Conservation (phyloP, 192 early-diverging fungal species). For the Coemansia sp. region DNA sequence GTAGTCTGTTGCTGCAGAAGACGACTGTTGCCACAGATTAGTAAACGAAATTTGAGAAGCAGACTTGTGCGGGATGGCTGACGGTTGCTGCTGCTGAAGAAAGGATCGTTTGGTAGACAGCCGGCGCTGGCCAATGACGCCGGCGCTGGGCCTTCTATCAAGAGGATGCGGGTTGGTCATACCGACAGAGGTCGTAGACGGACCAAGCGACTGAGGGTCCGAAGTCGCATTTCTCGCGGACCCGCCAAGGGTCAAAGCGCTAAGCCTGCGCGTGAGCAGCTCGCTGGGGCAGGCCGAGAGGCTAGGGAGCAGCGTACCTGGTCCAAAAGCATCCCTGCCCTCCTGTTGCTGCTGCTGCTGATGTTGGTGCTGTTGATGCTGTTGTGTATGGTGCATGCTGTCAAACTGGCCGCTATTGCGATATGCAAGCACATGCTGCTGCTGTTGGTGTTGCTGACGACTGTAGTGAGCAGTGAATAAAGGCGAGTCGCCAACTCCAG, state of each 20-base stretch:
- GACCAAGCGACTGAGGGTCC: constrained; percentile 5
- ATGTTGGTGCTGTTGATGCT: constrained; percentile 13
- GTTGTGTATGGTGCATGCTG: constrained; percentile 10
- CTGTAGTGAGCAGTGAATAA: constrained; percentile 12
- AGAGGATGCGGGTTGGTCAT: constrained; percentile 16
- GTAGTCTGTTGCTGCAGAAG: constrained; percentile 12
- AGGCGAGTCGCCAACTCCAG: constrained; percentile 21
- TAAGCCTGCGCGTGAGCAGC: constrained; percentile 48
- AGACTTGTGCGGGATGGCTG: constrained; percentile 24
- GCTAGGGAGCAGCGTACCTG: constrained; percentile 21
- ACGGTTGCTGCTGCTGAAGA: constrained; percentile 1
- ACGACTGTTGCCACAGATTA: constrained; percentile 34
- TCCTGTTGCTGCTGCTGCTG: constrained; percentile 13
- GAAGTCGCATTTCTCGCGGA: constrained; percentile 3
- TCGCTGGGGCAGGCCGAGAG: constrained; percentile 30
- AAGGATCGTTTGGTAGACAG: constrained; percentile 48
- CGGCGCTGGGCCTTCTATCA: constrained; percentile 44
- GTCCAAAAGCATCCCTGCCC: constrained; percentile 7
- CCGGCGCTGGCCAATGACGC: constrained; percentile 51
- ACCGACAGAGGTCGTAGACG: constrained; percentile 1
- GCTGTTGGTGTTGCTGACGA: constrained; percentile 16
- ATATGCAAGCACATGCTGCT: constrained; percentile 7
- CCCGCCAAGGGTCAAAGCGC: constrained; percentile 28
- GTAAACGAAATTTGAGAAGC: constrained; percentile 42
- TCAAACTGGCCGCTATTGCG: constrained; percentile 30